A percentile compares a stretch with the other conserved stretches of the same genome.
Evolutionary conservation across 495 filamentous ascomycete species (phyloP).

Genomic region (Annulohypoxylon moriforme): DNA sequence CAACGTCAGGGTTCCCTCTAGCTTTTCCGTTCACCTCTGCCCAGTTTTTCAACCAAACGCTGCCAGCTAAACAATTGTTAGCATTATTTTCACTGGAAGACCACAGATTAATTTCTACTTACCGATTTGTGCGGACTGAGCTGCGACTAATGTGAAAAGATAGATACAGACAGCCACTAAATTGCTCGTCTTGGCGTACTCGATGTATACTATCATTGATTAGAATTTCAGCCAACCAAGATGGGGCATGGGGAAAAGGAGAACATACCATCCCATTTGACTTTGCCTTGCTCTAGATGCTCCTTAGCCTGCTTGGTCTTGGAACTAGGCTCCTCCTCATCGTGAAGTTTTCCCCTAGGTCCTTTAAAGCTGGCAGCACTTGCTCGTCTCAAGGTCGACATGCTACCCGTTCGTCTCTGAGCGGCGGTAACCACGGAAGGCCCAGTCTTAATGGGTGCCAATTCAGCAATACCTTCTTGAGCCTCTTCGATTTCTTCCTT

Average conservation of each 20-base stretch:
- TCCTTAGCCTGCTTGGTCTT: slow-evolving; percentile 91
- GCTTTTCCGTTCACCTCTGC: slow-evolving; percentile 77
- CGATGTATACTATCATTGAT: slow-evolving; percentile 69
- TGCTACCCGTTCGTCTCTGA: slow-evolving; percentile 71
- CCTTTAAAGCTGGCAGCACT: slow-evolving; percentile 91
- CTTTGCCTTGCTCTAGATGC: slow-evolving; percentile 89
- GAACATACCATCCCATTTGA: slow-evolving; percentile 81
- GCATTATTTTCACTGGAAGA: neutral
- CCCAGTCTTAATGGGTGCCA: slow-evolving; percentile 76
- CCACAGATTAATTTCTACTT: slow-evolving; percentile 45
- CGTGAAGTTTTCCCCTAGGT: slow-evolving; percentile 80
- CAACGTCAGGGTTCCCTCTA: slow-evolving; percentile 77
- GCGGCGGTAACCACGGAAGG: slow-evolving; percentile 46
- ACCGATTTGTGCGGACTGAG: slow-evolving; percentile 82
- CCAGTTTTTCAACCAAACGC: slow-evolving; percentile 94
- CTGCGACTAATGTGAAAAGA: slow-evolving; percentile 75
- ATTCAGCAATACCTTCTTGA: slow-evolving; percentile 73
- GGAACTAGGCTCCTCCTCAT: slow-evolving; percentile 78
- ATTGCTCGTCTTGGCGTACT: slow-evolving; percentile 96
- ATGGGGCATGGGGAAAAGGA: neutral
- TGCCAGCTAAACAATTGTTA: slow-evolving; percentile 63
- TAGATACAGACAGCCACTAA: slow-evolving; percentile 85
- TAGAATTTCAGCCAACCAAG: slow-evolving; percentile 21
- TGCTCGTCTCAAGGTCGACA: slow-evolving; percentile 83
- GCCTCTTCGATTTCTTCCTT: slow-evolving; percentile 75